A percentile compares a stretch with the other conserved stretches of the same genome.
Conservation (phyloP, 306 rosid species). For the Notholithocarpus densiflorus region DNA sequence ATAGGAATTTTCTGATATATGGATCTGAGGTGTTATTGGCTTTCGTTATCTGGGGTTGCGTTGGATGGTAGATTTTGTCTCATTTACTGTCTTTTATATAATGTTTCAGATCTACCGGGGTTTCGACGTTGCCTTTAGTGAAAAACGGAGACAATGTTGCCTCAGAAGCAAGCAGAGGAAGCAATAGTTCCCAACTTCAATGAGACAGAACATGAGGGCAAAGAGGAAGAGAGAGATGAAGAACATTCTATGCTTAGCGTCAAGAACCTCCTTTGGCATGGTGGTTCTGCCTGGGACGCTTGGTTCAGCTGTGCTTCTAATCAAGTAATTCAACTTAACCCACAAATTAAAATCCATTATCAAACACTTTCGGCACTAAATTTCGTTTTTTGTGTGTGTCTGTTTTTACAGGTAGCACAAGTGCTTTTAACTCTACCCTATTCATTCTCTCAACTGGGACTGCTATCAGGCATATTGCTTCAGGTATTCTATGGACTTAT, state of each 20-base stretch:
- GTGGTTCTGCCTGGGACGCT: conserved; percentile 98
- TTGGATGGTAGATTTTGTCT: conserved; percentile 41
- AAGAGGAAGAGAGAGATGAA: conserved; percentile 34
- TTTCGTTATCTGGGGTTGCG: conserved; percentile 58
- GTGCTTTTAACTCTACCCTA: conserved; percentile 93
- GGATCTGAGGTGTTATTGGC: conserved; percentile 48
- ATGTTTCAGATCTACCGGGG: conserved; percentile 58
- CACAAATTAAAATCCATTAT: neutral
- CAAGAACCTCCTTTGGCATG: conserved; percentile 86
- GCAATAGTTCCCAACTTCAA: conserved; percentile 68
- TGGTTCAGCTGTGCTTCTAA: conserved; percentile 99
- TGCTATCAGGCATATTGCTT: conserved; percentile 74
- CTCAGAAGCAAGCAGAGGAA: conserved; percentile 86
- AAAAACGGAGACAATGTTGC: conserved; percentile 58
- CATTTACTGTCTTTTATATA: conserved; percentile 37
- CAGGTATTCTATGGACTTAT: conserved; percentile 81
- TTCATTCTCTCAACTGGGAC: conserved; percentile 95
- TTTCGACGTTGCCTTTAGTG: conserved; percentile 28
- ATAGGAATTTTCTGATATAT: conserved; percentile 27
- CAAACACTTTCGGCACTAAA: neutral
- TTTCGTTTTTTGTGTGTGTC: neutral
- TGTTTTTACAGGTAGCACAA: conserved; percentile 72
- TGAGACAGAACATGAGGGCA: conserved; percentile 53
- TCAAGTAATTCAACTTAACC: conserved; percentile 48
- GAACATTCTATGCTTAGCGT: conserved; percentile 49